These are phyloP conservation scores for Sugiyamaella pinicola DNA, from an alignment of 1,139 yeast genomes.

Conservation along the genomic window DNA sequence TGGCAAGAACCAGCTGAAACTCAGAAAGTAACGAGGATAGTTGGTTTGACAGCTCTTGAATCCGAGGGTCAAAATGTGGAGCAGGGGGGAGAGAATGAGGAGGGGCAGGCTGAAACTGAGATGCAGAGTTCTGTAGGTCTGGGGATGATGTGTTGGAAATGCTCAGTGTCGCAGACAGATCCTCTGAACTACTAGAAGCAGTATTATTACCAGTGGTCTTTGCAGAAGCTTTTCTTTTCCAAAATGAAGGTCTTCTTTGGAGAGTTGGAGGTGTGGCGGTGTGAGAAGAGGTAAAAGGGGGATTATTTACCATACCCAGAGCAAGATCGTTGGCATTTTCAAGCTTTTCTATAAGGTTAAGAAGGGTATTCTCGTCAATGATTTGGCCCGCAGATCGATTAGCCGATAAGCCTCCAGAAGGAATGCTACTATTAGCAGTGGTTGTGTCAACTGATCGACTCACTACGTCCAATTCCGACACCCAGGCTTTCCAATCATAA, in stretches of 20 bases:
- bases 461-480: conserved; percentile 63
- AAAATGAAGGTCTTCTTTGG: conserved; percentile 31
- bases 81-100: no score
- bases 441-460: conserved; percentile 14
- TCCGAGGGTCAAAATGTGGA: conserved; percentile 4
- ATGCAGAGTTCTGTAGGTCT: conserved; percentile 3
- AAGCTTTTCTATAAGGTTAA: conserved; percentile 17
- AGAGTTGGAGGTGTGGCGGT: conserved; percentile 13
- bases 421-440: not conserved
- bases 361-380: conserved; percentile 15
- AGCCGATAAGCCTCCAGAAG: conserved; percentile 1
- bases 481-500: conserved; percentile 79
- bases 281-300: not conserved
- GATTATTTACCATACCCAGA: not conserved
- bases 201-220: conserved; percentile 1
- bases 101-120: conserved; percentile 1
- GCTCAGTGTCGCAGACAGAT: conserved; percentile 1
- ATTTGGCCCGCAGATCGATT: not conserved
- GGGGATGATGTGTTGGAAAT: conserved; percentile 9
- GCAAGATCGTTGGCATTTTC: conserved; percentile 20
- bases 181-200: conserved; percentile 15
- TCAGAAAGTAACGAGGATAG: conserved; percentile 6
- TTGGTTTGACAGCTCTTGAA: conserved; percentile 13
- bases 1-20: conserved; percentile 15
- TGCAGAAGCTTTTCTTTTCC: conserved; percentile 26